Evolutionary conservation across 2,329 filamentous ascomycete species (phyloP), one percentile per base, ranked within the genome.

Genomic region (Leptosphaerulina australis): DNA sequence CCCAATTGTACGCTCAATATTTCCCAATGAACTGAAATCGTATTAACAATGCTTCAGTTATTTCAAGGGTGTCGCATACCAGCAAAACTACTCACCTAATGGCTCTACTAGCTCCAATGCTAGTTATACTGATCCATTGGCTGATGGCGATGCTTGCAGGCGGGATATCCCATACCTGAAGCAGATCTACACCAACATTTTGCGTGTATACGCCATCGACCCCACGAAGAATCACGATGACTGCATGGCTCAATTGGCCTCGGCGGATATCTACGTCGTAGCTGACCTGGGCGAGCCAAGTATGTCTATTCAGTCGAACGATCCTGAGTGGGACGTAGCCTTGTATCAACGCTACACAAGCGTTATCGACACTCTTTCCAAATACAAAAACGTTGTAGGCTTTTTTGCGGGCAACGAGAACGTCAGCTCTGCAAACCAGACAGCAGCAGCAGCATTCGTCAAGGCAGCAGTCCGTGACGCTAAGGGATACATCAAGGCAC

Each of bases 351-450:
- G 91, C 56, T 99, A 97, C 81, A 89, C 86, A 36, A 75, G 77
- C 20, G 94, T 99, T 49, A 78, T 99, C 51, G 92, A 97, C 71
- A 79, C 83, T 55, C 79, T 99, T 63, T 79, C 81, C 60, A 81
- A 89, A 70, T 97, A 96, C 82, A 83, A 84, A 74, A 99, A 99
- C 76, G 86, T 91, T 46, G 85, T 99, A 58, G 94, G 94, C 63
- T 99, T 97, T 86, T 97, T 99, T 73, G 93, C 92, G 61, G 94
- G 94, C 68, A 99, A 99, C 76, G 94, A 99, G 78, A 94, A 99
- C 60, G 87, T 91, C 66, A 95, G 96, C 80, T 82, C 86, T 60
- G 80, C 81, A 62, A 92, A 87, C 81, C 96, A 96, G 82, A 97
- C 93, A 30, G 78, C 83, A 51, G 90, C 93, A 30, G 93, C 90